Conservation (phyloP, 2,329 filamentous ascomycete species). For the Fusarium nisikadoi region DNA sequence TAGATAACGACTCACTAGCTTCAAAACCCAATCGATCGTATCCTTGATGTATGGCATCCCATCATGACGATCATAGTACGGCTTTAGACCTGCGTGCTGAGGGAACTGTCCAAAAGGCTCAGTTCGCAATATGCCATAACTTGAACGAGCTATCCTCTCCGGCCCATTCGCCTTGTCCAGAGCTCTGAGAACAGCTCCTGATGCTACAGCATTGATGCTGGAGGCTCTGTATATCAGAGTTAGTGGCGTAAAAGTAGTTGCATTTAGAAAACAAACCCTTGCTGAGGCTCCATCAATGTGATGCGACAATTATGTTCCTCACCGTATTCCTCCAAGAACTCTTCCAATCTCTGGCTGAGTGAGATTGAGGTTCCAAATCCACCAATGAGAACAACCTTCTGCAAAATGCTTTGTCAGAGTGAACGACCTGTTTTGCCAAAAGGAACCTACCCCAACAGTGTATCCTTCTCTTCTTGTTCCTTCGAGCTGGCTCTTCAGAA, state of each 20-base stretch:
- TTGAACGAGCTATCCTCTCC: neutral
- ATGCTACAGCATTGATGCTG: neutral
- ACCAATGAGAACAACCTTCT: constrained; percentile 13
- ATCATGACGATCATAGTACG: neutral
- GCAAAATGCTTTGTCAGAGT: neutral
- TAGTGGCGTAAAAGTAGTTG: rapidly evolving
- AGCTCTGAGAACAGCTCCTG: neutral
- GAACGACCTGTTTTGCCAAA: rapidly evolving
- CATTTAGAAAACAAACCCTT: neutral
- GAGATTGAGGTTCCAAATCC: constrained; percentile 3
- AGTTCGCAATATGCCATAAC: neutral
- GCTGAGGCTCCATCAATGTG: neutral
- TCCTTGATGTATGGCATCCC: neutral
- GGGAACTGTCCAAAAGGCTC: neutral
- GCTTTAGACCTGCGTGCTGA: neutral
- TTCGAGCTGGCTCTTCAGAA: neutral
- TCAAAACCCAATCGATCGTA: neutral
- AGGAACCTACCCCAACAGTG: rapidly evolving
- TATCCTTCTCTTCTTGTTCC: rapidly evolving
- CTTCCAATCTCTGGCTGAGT: rapidly evolving
- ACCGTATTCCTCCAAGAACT: rapidly evolving
- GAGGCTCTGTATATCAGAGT: neutral
- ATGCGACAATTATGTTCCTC: rapidly evolving
- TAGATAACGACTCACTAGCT: neutral
- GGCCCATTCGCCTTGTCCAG: neutral